These are phyloP conservation scores for Wickerhamiella musiphila DNA, from an alignment of 805 yeast genomes.

Conservation along the genomic window DNA sequence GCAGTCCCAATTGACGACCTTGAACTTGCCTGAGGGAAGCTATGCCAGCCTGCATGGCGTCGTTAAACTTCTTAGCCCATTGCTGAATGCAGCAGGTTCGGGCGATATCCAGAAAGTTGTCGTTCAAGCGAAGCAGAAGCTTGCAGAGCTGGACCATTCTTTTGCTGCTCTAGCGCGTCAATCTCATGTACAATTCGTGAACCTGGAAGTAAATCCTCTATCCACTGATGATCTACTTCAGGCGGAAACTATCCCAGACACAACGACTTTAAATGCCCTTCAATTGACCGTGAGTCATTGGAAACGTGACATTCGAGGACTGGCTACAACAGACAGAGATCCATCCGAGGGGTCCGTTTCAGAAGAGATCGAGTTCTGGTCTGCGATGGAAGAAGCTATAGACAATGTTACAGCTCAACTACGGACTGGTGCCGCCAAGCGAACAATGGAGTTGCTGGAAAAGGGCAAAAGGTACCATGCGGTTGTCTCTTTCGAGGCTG, in stretches of 20 bases:
- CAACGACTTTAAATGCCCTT: slow-evolving; percentile 44
- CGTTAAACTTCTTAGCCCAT: slow-evolving; percentile 42
- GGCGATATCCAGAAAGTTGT: slow-evolving; percentile 1
- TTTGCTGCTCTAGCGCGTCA: slow-evolving; percentile 51
- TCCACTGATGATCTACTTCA: too few relatives aligned
- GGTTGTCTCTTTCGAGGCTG: slow-evolving; percentile 53
- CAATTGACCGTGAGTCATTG: slow-evolving; percentile 57
- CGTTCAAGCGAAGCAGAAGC: slow-evolving; percentile 8
- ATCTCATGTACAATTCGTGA: slow-evolving; percentile 42
- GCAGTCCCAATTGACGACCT: neutral
- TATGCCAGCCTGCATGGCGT: slow-evolving; percentile 33
- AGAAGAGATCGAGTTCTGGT: slow-evolving; percentile 70
- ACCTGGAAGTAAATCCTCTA: slow-evolving; percentile 12
- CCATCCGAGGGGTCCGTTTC: slow-evolving; percentile 39
- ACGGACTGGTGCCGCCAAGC: slow-evolving; percentile 31
- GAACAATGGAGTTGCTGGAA: slow-evolving; percentile 43
- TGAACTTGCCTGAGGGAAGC: slow-evolving; percentile 2
- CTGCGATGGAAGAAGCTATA: slow-evolving; percentile 46
- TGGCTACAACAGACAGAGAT: slow-evolving; percentile 36
- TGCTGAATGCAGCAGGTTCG: slow-evolving; percentile 33
- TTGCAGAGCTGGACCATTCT: slow-evolving; percentile 42
- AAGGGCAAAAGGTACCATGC: slow-evolving; percentile 67
- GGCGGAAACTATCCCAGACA: slow-evolving; percentile 28
- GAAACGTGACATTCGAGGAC: slow-evolving; percentile 44
- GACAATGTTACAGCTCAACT: slow-evolving; percentile 40